Evolutionary conservation across 805 yeast species (phyloP), one percentile per base, ranked within the genome.

Genomic region (Saccharomycopsis guyanensis): DNA sequence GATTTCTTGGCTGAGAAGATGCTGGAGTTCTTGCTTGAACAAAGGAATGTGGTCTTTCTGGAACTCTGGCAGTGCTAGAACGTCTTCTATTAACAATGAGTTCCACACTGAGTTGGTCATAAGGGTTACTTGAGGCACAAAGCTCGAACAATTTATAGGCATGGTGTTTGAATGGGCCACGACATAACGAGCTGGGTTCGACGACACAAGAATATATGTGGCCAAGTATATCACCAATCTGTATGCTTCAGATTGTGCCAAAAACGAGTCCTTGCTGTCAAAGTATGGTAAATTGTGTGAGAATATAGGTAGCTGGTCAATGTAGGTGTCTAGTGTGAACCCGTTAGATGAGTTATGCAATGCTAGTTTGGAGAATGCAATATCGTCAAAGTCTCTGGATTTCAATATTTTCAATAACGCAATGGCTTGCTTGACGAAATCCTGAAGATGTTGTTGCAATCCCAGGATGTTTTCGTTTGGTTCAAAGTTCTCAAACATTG

Each of bases 361-460:
- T 24, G 53, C 32, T 16, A 49, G 20, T 38, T 49, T 49, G 16
- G 49, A 27, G 31, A 42, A 42, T 15, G 45, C 53, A 38, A 46
- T 36, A 20, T 43, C 46, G 24, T 46, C 48, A 38, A 45, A 31
- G 10, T 42, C 31, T 31, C 40, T 15, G 2, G 25, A 4, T 2
- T 13, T 22, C 16, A 63, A 46, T 7, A 15, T 24, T 3, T 48
- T 34, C 13, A 52, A 48, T 33, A 53, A 37, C 3, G 40, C 36
- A 13, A 57, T 29, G 29, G 61, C 49, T 19, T 55, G 42, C 3
- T 53, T 48, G 10, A 66, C 47, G 43, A 65, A 68, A n/a, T 50
- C 46, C 33, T 57, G 55, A 27, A 70, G 42, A 3, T 58, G 38
- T 35, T 57, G 41, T 59, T 59, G 52, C n/a, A n/a, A 39, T 22